Base-by-base conservation (phyloP, 257 asterid genomes). In the Lavandula angustifolia region DNA sequence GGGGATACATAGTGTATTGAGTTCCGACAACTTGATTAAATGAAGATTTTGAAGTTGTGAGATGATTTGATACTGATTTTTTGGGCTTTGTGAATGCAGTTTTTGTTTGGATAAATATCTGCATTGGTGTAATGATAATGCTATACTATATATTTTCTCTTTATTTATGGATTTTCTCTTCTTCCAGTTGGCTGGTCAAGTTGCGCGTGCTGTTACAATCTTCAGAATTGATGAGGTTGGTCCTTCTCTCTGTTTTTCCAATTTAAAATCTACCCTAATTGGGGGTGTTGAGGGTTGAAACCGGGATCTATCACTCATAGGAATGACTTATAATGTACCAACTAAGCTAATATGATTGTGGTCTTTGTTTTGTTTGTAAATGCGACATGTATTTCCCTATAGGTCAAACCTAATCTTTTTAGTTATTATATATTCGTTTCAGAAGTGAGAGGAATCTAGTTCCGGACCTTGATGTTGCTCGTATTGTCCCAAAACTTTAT, bases 161-260 rank as follows among this genome's bases (percentile, higher is more conserved):
- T 58, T 59, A 13, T 33, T 47, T 61, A 11, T 37, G 9, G 7
- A 6, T 34, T 61, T 60, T 5, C 8, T 60, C 73, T 66, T 57
- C 66, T 63, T 44, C 11, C 88, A 94, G 97, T 75, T 94, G 81
- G 97, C 96, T 38, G 96, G 99, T 57, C 97, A 90, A 83, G 79
- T 94, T 80, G 94, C 99, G 2, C 97, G 99, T 18, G 99, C 99
- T 53, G 94, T 84, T 12, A 81, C 99, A 3, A 86, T 94, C 64
- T 94, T 89, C 66, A 81, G 91, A 32, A 77, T 94, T 46, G 95
- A 94, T 54, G 99, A 94, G 99, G 99, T 87, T 29, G 13, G 59
- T 71, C 13, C 13, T 18, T 44, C 3, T 48, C 49, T 7, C 53
- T 57, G 46, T 12, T 49, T 75, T 40, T n/a, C 7, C 57, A 22